Percentiles rank a stretch among this genome's conserved stretches.
Evolutionary conservation across 768 basidiomycete species (phyloP).

Genomic region (Hydnomerulius pinastri): DNA sequence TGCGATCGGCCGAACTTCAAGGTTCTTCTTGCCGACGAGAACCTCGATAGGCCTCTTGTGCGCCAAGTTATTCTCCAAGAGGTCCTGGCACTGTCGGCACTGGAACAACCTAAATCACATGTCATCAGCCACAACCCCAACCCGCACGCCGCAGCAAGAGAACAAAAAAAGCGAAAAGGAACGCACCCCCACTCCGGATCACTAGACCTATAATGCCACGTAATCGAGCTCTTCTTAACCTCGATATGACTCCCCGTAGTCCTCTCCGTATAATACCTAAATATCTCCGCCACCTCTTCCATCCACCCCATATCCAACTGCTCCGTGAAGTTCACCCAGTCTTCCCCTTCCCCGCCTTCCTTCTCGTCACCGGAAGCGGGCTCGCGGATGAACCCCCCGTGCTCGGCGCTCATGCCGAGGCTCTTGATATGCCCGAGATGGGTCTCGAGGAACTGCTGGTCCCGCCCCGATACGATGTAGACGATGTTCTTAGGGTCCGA

Average conservation of each 20-base stretch:
- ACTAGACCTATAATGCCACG: constrained; percentile 92
- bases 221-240: constrained; percentile 95
- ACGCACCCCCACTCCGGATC: constrained; percentile 97
- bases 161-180: neutral
- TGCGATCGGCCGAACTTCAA: constrained; percentile 93
- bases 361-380: constrained; percentile 47
- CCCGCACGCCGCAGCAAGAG: too few species aligned
- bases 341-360: constrained; percentile 12
- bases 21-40: constrained; percentile 96
- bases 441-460: constrained; percentile 87
- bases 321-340: constrained; percentile 91
- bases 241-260: constrained; percentile 97
- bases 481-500: constrained; percentile 88
- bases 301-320: constrained; percentile 97
- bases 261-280: constrained; percentile 94
- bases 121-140: too few species aligned
- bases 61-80: constrained; percentile 92
- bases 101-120: constrained; percentile 68
- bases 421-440: constrained; percentile 83
- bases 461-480: constrained; percentile 97
- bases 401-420: constrained; percentile 93
- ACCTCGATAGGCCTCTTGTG: constrained; percentile 96
- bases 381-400: constrained; percentile 87
- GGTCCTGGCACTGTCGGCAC: constrained; percentile 94
- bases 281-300: constrained; percentile 92